These are phyloP conservation scores for Rosa rugosa DNA, from an alignment of 306 rosid genomes.

Conservation along the genomic window DNA sequence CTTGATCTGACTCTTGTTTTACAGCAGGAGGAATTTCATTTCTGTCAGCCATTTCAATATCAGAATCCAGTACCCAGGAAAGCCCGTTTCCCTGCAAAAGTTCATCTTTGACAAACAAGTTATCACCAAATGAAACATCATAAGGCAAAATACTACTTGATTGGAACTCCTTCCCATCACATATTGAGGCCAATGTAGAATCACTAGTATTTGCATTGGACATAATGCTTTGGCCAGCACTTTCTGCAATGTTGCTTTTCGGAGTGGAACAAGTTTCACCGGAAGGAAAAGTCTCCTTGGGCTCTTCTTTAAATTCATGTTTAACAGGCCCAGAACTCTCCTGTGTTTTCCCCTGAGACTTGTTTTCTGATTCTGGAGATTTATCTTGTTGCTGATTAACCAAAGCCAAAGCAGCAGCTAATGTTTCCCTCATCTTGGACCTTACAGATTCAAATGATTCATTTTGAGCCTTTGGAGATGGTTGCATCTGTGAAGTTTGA, in stretches of 20 bases:
- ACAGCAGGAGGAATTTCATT: constrained; percentile 40
- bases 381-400: constrained; percentile 55
- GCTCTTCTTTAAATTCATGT: constrained; percentile 35
- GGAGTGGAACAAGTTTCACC: constrained; percentile 29
- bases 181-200: constrained; percentile 26
- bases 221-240: constrained; percentile 29
- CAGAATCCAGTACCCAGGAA: constrained; percentile 86
- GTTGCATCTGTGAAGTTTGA: constrained; percentile 49
- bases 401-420: constrained; percentile 73
- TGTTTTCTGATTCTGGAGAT: constrained; percentile 24
- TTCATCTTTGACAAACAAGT: constrained; percentile 79
- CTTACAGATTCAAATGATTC: constrained; percentile 83
- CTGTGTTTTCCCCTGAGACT: constrained; percentile 30
- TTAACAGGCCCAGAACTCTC: constrained; percentile 38
- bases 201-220: constrained; percentile 34
- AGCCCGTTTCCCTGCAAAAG: constrained; percentile 97
- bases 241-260: constrained; percentile 29
- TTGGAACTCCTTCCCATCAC: constrained; percentile 57
- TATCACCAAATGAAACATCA: constrained; percentile 74
- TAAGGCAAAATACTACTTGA: constrained; percentile 56
- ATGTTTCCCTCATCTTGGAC: constrained; percentile 95
- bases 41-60: constrained; percentile 41
- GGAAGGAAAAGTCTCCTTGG: constrained; percentile 22
- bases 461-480: constrained; percentile 49
- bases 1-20: constrained; percentile 42